These are phyloP conservation scores for Auricularia auricula-judae DNA, from an alignment of 768 basidiomycete species.

Conservation along the genomic window DNA sequence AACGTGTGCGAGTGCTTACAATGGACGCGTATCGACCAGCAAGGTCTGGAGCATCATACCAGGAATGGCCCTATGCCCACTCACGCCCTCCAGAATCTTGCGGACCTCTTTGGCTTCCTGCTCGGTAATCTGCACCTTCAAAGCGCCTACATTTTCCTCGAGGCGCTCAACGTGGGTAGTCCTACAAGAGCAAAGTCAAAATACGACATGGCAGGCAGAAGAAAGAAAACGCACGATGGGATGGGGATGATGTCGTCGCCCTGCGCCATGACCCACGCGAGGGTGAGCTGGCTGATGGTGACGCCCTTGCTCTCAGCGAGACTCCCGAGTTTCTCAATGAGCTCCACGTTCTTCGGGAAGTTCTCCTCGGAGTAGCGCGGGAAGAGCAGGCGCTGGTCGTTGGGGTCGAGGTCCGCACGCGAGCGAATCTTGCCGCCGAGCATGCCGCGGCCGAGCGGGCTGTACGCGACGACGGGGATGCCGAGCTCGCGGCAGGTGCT, in stretches of 20 bases:
- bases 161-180: slow-evolving; percentile 11
- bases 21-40: neutral
- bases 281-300: slow-evolving; percentile 23
- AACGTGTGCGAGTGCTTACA: neutral
- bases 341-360: slow-evolving; percentile 24
- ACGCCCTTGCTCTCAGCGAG: slow-evolving; percentile 21
- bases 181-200: neutral
- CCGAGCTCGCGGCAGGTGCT: slow-evolving; percentile 11
- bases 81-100: slow-evolving; percentile 7
- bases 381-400: slow-evolving; percentile 2
- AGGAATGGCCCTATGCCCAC: neutral
- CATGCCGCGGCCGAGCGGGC: slow-evolving; percentile 3
- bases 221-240: slow-evolving; percentile 11
- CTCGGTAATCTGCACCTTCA: slow-evolving; percentile 21
- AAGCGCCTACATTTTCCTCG: slow-evolving; percentile 32
- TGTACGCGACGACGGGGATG: slow-evolving; percentile 8
- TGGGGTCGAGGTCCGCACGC: slow-evolving; percentile 8
- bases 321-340: slow-evolving; percentile 14
- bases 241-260: slow-evolving; percentile 19
- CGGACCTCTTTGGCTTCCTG: slow-evolving; percentile 30
- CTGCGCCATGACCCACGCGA: slow-evolving; percentile 23
- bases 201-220: neutral
- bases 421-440: slow-evolving; percentile 8
- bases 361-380: slow-evolving; percentile 18
- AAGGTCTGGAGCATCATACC: neutral